phyloP scores from a whole-genome alignment of 176 grass and related monocot species.

The Zea mays region DNA sequence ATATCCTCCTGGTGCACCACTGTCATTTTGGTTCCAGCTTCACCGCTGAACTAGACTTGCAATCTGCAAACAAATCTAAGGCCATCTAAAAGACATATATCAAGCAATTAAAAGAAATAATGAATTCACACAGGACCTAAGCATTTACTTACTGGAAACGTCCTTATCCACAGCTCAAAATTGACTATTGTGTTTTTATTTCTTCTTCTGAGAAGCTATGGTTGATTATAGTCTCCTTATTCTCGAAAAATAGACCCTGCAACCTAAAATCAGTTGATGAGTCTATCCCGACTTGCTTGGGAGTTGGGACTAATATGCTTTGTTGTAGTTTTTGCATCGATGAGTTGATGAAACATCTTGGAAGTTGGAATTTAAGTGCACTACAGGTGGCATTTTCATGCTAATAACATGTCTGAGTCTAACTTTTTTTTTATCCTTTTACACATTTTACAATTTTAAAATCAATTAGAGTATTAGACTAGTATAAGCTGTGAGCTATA shows the following conservation, averaged over 20 bases:
- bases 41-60: neutral
- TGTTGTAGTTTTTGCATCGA: conserved; percentile 6
- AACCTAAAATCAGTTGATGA: conserved; percentile 3
- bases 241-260: conserved; percentile 12
- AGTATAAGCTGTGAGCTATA: neutral
- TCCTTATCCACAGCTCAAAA: neutral
- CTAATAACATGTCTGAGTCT: neutral
- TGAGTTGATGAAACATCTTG: conserved; percentile 11
- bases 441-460: conserved; percentile 15
- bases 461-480: neutral
- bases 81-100: conserved; percentile 11
- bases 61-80: neutral
- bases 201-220: neutral
- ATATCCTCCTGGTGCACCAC: neutral
- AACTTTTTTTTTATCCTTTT: neutral
- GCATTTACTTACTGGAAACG: conserved; percentile 32
- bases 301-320: neutral
- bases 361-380: conserved; percentile 13
- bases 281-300: neutral
- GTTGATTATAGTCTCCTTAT: neutral
- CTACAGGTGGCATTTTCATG: conserved; percentile 9
- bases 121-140: neutral
- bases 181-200: conserved; percentile 1
- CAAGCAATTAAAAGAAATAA: neutral
- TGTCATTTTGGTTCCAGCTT: conserved; percentile 6